Evolutionary conservation across 202 grass and related monocot genomes (phyloP).

Genomic region (Tripidium arundinaceum): DNA sequence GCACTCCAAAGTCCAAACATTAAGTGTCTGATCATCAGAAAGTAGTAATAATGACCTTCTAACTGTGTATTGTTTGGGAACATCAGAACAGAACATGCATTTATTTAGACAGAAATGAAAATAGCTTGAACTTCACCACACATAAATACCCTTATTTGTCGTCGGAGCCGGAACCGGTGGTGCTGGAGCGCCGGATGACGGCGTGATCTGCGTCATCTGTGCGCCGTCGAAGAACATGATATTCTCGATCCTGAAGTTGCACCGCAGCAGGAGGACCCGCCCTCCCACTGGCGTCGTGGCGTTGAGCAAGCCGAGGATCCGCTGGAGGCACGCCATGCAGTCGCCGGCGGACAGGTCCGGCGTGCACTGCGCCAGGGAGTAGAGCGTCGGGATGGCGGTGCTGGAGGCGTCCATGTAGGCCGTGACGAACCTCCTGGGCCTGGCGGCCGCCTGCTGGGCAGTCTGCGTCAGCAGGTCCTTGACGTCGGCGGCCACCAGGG

Average conservation of each 20-base stretch:
- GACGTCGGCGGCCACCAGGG: background rate
- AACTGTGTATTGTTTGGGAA: background rate
- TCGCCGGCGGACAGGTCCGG: slow-evolving; percentile 40
- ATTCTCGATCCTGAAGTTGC: slow-evolving; percentile 53
- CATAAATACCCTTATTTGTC: background rate
- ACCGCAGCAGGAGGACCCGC: slow-evolving; percentile 28
- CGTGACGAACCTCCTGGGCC: slow-evolving; percentile 22
- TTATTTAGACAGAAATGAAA: background rate
- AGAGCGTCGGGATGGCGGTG: slow-evolving; percentile 31
- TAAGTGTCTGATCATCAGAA: no score
- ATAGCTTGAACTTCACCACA: background rate
- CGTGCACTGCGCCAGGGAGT: slow-evolving; percentile 52
- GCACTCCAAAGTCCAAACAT: no score
- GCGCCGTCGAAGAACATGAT: slow-evolving; percentile 28
- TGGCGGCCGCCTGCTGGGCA: background rate
- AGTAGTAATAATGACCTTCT: no score
- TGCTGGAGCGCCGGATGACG: background rate
- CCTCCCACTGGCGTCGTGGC: slow-evolving; percentile 28
- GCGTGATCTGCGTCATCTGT: background rate
- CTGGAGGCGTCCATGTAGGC: slow-evolving; percentile 25
- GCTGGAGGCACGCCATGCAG: slow-evolving; percentile 40
- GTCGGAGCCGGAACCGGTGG: background rate
- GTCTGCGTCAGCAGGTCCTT: slow-evolving; percentile 15
- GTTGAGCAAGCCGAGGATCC: slow-evolving; percentile 1
- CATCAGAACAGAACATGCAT: background rate